phyloP scores from a whole-genome alignment of 805 yeast genomes.

The Metschnikowia lochheadii region DNA sequence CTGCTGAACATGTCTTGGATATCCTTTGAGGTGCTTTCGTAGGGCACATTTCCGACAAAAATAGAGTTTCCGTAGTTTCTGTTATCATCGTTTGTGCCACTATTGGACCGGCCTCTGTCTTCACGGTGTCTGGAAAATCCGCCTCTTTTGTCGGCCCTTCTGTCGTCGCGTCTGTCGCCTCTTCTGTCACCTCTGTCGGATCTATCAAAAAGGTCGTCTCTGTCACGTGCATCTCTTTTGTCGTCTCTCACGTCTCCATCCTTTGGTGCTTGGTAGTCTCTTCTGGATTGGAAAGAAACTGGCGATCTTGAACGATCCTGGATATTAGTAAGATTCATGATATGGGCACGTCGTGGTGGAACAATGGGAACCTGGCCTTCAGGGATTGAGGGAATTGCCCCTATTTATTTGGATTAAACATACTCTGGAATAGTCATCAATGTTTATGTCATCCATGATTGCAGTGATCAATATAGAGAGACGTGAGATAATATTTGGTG shows the following conservation, averaged over 20 bases:
- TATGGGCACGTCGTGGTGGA: neutral
- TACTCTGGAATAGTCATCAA: constrained; percentile 61
- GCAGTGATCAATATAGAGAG: neutral
- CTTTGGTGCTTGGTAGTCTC: constrained; percentile 26
- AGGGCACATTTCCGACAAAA: constrained; percentile 73
- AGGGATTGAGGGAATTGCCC: neutral
- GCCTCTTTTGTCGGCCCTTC: constrained; percentile 20
- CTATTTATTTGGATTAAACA: constrained; percentile 21
- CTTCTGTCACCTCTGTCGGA: constrained; percentile 3
- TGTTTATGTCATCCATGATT: constrained; percentile 58
- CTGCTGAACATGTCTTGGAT: constrained; percentile 56
- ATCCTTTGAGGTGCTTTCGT: constrained; percentile 54
- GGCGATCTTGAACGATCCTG: constrained; percentile 29
- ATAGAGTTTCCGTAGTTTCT: constrained; percentile 62
- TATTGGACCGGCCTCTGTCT: constrained; percentile 23
- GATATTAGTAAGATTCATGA: neutral
- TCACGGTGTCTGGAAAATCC: constrained; percentile 7
- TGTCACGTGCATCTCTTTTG: constrained; percentile 17
- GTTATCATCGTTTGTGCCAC: constrained; percentile 8
- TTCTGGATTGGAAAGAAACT: constrained; percentile 24
- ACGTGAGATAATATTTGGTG: neutral
- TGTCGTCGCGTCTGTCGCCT: constrained; percentile 11
- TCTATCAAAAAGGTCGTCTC: neutral
- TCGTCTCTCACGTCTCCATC: constrained; percentile 17
- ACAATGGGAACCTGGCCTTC: neutral